phyloP scores from a whole-genome alignment of 345 rosid species.

The Ricinus communis region DNA sequence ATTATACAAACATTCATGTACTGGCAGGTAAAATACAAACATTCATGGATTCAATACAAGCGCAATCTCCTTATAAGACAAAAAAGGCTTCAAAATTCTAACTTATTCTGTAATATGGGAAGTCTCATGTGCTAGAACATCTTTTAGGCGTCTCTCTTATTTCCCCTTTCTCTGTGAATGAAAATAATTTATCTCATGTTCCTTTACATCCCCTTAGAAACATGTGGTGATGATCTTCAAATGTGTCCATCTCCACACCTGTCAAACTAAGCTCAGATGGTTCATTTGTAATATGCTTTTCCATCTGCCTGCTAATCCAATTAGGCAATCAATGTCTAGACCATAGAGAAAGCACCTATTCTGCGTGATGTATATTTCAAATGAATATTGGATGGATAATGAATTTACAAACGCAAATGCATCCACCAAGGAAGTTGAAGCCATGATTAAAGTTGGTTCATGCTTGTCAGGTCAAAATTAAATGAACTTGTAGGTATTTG shows the following conservation, averaged over 20 bases:
- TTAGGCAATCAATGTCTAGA: no score
- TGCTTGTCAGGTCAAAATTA: background rate
- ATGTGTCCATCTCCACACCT: background rate
- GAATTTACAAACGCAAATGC: background rate
- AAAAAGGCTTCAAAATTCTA: no score
- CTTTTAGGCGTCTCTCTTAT: no score
- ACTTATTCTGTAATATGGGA: no score
- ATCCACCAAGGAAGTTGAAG: background rate
- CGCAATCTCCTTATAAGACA: no score
- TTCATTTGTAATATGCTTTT: background rate
- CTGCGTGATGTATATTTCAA: background rate
- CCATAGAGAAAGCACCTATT: background rate
- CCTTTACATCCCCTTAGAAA: background rate
- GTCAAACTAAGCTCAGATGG: background rate
- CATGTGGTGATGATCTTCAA: background rate
- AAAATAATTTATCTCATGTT: background rate
- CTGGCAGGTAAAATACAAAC: slow-evolving; percentile 73
- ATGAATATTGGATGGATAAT: background rate
- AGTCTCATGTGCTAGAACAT: no score
- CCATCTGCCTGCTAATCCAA: background rate
- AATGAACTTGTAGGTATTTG: background rate
- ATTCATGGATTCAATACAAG: background rate
- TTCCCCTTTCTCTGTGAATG: no score
- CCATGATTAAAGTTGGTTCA: background rate
- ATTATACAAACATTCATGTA: slow-evolving; percentile 95